Percentiles rank a stretch among this genome's conserved stretches.
phyloP scores from a whole-genome alignment of 164 flowering plant species.

The Echeveria elegans region DNA sequence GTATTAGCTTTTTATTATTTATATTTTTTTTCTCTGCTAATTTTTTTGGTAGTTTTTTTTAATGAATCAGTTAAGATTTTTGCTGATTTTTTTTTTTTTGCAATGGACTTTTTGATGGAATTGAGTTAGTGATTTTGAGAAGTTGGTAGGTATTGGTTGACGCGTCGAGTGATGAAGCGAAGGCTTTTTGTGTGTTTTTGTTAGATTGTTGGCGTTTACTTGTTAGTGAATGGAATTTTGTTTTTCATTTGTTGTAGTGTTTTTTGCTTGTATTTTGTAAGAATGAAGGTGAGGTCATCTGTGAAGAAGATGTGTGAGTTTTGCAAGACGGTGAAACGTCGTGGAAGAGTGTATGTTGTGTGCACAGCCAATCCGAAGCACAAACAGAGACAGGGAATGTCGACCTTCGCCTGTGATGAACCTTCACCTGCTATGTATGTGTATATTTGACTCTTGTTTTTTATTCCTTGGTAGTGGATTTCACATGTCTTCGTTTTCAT shows the following conservation, averaged over 20 bases:
- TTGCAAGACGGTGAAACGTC: constrained; percentile 72
- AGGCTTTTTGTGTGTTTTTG: background rate
- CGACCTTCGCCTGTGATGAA: constrained; percentile 64
- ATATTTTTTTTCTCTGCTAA: no score
- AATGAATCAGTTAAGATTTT: background rate
- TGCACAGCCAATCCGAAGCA: constrained; percentile 89
- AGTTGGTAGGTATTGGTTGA: no score
- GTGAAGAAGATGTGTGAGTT: constrained; percentile 96
- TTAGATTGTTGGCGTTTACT: background rate
- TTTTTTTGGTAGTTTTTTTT: no score
- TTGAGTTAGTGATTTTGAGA: background rate
- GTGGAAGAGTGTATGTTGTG: constrained; percentile 66
- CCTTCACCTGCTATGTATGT: constrained; percentile 33
- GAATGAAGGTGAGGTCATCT: constrained; percentile 90
- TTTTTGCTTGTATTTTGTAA: constrained; percentile 14
- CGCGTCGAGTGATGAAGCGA: no score
- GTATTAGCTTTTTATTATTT: no score
- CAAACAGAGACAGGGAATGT: constrained; percentile 80
- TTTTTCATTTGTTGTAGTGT: background rate
- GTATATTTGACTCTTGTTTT: background rate
- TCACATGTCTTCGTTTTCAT: background rate
- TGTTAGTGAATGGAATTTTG: background rate
- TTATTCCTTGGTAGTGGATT: background rate
- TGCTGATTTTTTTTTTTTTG: background rate
- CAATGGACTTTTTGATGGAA: background rate